Evolutionary conservation across 2,329 filamentous ascomycete genomes (phyloP).

Genomic region (Colletotrichum gloeosporioides): DNA sequence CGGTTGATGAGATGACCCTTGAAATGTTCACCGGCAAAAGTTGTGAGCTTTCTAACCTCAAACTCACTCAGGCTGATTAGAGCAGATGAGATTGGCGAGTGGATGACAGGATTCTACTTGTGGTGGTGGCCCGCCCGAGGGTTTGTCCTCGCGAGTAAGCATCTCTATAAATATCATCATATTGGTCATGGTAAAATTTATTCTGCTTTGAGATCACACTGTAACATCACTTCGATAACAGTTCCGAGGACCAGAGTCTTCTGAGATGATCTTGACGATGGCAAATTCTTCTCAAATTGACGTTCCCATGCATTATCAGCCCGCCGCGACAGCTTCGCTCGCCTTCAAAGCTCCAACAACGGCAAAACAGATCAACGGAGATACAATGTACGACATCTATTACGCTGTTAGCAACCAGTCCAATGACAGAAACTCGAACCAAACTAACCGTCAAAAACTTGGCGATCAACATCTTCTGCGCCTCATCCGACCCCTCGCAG

Average conservation of each 20-base stretch:
- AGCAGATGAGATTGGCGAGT: background rate
- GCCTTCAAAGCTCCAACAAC: constrained; percentile 15
- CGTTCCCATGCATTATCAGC: no score
- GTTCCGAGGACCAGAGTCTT: no score
- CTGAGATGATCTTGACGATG: no score
- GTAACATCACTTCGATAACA: no score
- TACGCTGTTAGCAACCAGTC: background rate
- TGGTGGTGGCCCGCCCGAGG: no score
- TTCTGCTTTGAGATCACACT: no score
- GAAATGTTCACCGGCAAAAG: background rate
- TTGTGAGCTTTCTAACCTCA: background rate
- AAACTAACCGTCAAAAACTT: constrained; percentile 49
- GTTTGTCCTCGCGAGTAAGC: no score
- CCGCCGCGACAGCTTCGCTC: background rate
- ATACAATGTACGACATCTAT: constrained; percentile 16
- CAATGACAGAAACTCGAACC: no score
- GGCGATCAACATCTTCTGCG: constrained; percentile 46
- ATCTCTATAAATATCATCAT: background rate
- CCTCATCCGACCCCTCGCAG: constrained; percentile 42
- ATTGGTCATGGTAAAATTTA: background rate
- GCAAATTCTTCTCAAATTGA: no score
- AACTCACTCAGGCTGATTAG: background rate
- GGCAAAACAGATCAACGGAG: constrained; percentile 12
- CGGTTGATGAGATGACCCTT: background rate
- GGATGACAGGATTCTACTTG: background rate